A percentile compares a stretch with the other conserved stretches of the same genome.
Conservation (phyloP, 768 basidiomycete genomes). For the Butyriboletus loyo region DNA sequence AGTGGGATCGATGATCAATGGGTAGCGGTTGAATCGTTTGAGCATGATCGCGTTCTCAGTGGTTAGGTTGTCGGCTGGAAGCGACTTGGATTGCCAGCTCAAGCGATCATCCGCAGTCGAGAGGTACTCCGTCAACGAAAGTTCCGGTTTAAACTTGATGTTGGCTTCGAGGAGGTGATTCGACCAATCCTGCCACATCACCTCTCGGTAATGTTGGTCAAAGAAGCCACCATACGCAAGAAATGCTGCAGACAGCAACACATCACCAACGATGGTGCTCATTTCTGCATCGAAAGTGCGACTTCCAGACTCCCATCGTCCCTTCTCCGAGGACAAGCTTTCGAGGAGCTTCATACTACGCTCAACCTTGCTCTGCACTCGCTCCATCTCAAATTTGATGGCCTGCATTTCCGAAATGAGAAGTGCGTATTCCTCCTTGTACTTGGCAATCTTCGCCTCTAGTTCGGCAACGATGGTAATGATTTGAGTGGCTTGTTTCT, state of each 20-base stretch:
- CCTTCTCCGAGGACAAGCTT: conserved; percentile 91
- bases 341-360: conserved; percentile 94
- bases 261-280: conserved; percentile 98
- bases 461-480: conserved; percentile 91
- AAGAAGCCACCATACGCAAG: conserved; percentile 97
- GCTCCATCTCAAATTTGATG: conserved; percentile 97
- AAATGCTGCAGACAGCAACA: conserved; percentile 93
- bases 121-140: conserved; percentile 92
- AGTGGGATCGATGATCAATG: conserved; percentile 95
- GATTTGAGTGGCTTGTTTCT: conserved; percentile 87
- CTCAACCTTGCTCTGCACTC: conserved; percentile 94
- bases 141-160: conserved; percentile 88
- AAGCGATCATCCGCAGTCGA: conserved; percentile 96
- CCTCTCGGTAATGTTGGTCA: conserved; percentile 96
- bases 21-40: conserved; percentile 96
- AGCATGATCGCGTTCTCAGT: conserved; percentile 99
- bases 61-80: conserved; percentile 95
- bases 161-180: conserved; percentile 84
- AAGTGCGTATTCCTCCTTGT: conserved; percentile 96
- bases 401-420: conserved; percentile 96
- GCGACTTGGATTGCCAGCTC: conserved; percentile 90
- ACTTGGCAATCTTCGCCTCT: conserved; percentile 85
- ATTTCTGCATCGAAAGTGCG: conserved; percentile 96
- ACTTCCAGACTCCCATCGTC: conserved; percentile 93
- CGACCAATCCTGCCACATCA: conserved; percentile 96